Base-by-base conservation (phyloP, 2,329 filamentous ascomycete genomes). In the Cyanodermella asteris region DNA sequence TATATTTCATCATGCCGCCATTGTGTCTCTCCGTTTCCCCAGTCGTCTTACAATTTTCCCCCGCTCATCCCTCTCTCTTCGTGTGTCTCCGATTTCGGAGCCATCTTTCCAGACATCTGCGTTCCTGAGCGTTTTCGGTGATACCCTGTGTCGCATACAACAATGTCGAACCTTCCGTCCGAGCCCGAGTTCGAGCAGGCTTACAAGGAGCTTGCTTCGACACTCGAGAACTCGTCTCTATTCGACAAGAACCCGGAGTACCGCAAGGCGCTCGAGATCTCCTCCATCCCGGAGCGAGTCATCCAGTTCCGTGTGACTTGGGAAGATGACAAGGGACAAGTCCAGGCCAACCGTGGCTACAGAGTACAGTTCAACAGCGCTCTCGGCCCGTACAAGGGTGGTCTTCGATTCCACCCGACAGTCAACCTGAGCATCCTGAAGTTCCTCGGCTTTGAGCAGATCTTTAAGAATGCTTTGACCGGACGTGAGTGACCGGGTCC, bases 111-210 rank as follows among this genome's bases (percentile, higher is more conserved):
- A 4, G 7, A 20, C n/a, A 5, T 18, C 3, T 13, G 8, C 23
- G 10, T 12, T 10, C 25, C 28, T 14, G 17, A 8, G 13, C 9
- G 8, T 23, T 12, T 12, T 8, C 9, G 8, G 8, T 23, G n/a
- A n/a, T n/a, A n/a, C n/a, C n/a, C n/a, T n/a, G n/a, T n/a, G 4
- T 15, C 24, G 5, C 14, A 14, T 20, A 6, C 28, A 38, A 59
- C 37, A 38, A 87, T 90, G 77, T 76, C 81, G 38, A 73, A 87
- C 61, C 64, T 87, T 44, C 69, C 77, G 26, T 57, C 59, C 36
- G 84, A 94, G 68, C 84, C 87, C 46, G 84, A 97, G 62, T 94
- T 94, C 61, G 72, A 93, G 70, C 84, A 94, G 68, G 84, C 84
- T 46, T 91, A 91, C 69, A 78, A 81, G 53, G 84, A 97, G 68